Base-by-base conservation (phyloP, 2,329 filamentous ascomycete species). In the Rutstroemia sp. region DNA sequence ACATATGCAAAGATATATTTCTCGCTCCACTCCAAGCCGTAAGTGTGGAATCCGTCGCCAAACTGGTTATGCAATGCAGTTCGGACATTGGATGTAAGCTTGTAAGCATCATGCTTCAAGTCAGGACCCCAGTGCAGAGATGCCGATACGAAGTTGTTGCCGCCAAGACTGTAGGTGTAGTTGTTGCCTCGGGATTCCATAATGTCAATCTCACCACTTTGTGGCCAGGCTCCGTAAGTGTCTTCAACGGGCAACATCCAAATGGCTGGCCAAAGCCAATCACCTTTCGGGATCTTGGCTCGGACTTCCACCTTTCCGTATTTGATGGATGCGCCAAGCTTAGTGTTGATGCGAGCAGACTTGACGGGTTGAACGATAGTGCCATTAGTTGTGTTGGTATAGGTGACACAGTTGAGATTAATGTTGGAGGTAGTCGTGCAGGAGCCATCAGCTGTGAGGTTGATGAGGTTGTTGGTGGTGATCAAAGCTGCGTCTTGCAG, bases 241-340 rank as follows among this genome's bases (percentile, higher is more conserved):
- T 84, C 77, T 46, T 86, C 76, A 49, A 82, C 82, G 1, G 89
- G 89, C 75, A 94, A 76, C 88, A 95, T 89, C 87, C 88, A 92
- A 66, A 95, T 92, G n/a, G 88, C 88, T 2, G 89, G 89, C 89
- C 89, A 94, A 12, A 95, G 78, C 89, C 89, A 94, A 73, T 94
- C 88, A 53, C 89, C 89, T 49, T 76, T 71, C 3, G 89, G 88
- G 23, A 94, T 73, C 71, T 86, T 86, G 25, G 89, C 89, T 2
- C 79, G 83, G 5, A 95, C 88, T 69, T 95, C 88, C 51, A 95
- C 79, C 46, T 87, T 86, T 47, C 89, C 89, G 68, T 88, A 95
- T 71, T 84, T 89, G 76, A 95, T 88, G 16, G 73, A 78, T 5
- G 83, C 83, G n/a, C 85, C 82, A 45, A 80, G 80, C 67, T 81